Evolutionary conservation across 225 moss, liverwort and hornwort species (phyloP).

Genomic region (Pseudoscleropodium purum): DNA sequence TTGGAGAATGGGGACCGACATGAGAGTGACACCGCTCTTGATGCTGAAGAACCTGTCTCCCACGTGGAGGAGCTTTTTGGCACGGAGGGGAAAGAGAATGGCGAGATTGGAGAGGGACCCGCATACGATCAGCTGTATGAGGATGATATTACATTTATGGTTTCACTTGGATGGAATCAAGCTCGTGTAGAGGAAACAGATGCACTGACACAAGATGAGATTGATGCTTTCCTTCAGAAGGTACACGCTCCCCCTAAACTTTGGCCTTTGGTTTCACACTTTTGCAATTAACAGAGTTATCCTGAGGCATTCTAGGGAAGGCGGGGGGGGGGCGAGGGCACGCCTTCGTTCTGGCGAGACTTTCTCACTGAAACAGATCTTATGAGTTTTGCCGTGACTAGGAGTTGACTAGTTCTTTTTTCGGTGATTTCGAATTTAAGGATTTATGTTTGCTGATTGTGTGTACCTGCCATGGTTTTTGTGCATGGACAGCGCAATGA

Average conservation of each 20-base stretch:
- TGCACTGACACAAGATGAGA: conserved; percentile 91
- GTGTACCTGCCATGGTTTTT: neutral
- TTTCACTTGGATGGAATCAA: conserved; percentile 91
- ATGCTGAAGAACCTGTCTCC: conserved; percentile 20
- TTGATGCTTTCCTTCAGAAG: conserved; percentile 84
- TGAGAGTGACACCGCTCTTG: conserved; percentile 13
- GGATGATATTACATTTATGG: conserved; percentile 91
- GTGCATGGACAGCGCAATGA: conserved; percentile 61
- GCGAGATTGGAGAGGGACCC: conserved; percentile 29
- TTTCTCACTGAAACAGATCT: neutral
- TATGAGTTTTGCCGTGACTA: neutral
- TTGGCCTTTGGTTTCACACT: neutral
- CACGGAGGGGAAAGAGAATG: conserved; percentile 46
- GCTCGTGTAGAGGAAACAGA: conserved; percentile 79
- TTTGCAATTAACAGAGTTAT: neutral
- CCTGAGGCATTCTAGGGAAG: neutral
- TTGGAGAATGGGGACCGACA: conserved; percentile 58
- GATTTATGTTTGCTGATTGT: neutral
- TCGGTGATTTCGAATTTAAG: neutral
- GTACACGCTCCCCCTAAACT: conserved; percentile 10
- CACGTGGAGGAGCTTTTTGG: conserved; percentile 21
- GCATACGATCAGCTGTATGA: conserved; percentile 27
- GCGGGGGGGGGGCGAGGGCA: too few species aligned
- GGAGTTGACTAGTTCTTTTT: neutral
- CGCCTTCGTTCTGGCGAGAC: neutral